phyloP scores from a whole-genome alignment of 2,329 filamentous ascomycete species.

The Beauveria brongniartii region DNA sequence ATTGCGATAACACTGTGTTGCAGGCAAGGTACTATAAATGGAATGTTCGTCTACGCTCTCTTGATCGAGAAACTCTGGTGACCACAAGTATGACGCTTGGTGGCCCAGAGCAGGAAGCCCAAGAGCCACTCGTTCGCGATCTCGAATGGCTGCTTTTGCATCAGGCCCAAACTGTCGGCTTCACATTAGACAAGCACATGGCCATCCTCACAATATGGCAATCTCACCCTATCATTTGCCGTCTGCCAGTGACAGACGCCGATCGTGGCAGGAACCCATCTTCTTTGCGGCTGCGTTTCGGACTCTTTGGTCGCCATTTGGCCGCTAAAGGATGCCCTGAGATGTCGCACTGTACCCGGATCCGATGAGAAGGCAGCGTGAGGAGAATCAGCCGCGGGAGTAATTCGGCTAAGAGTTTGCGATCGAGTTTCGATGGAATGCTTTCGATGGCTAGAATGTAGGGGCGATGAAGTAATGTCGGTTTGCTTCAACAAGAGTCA shows the following conservation, averaged over 20 bases:
- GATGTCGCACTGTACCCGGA: background rate
- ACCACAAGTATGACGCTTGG: conserved; percentile 24
- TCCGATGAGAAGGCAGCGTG: background rate
- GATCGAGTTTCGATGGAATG: background rate
- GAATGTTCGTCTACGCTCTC: background rate
- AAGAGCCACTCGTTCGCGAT: conserved; percentile 25
- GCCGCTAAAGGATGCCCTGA: background rate
- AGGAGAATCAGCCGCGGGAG: background rate
- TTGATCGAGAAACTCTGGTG: conserved; percentile 14
- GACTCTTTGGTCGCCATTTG: conserved; percentile 4
- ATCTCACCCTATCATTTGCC: conserved; percentile 28
- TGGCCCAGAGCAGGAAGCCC: conserved; percentile 17
- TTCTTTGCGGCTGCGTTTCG: background rate
- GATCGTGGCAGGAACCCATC: conserved; percentile 16
- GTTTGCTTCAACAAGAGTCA: background rate
- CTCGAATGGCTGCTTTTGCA: conserved; percentile 24
- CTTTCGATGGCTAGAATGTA: background rate
- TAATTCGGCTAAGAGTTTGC: too few relatives aligned
- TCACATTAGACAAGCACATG: background rate
- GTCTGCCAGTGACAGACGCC: conserved; percentile 31
- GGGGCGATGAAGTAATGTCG: background rate
- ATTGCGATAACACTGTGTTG: conserved; percentile 34
- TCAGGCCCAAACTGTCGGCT: conserved; percentile 28
- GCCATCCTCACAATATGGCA: background rate
- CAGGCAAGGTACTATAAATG: background rate